Percentiles rank a stretch among this genome's conserved stretches.
Evolutionary conservation across 257 asterid species (phyloP).

Genomic region (Ehretia macrophylla): DNA sequence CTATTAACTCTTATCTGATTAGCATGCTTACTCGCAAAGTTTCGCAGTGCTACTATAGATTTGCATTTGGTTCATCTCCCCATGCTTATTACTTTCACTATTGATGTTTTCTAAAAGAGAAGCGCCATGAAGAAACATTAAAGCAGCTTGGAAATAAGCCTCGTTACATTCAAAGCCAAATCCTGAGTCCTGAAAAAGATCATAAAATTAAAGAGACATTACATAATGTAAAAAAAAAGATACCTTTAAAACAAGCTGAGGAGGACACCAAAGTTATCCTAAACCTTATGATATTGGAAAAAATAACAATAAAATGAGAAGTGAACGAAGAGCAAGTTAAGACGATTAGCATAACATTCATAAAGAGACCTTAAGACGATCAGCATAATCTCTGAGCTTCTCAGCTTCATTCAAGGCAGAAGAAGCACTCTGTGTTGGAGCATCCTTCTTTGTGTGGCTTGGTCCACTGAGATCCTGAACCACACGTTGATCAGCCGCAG

Average conservation of each 20-base stretch:
- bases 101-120: conserved; percentile 64
- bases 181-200: conserved; percentile 64
- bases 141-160: conserved; percentile 72
- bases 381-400: conserved; percentile 60
- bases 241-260: background rate
- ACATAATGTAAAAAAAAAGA: background rate
- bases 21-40: conserved; percentile 69
- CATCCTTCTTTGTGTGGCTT: conserved; percentile 35
- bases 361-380: conserved; percentile 62
- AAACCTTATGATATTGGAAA: background rate
- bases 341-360: conserved; percentile 66
- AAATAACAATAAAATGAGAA: conserved; percentile 6
- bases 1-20: conserved; percentile 7
- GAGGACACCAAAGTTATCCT: background rate
- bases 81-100: conserved; percentile 40
- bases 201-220: conserved; percentile 8
- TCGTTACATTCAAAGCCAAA: conserved; percentile 68
- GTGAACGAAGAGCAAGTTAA: conserved; percentile 33
- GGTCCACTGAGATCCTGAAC: conserved; percentile 25
- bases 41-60: conserved; percentile 62
- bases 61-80: conserved; percentile 63
- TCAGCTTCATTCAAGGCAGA: conserved; percentile 70
- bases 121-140: conserved; percentile 83
- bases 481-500: conserved; percentile 32
- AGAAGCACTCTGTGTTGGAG: conserved; percentile 34